A percentile compares a stretch with the other conserved stretches of the same genome.
Evolutionary conservation across 2,329 filamentous ascomycete genomes (phyloP).

Genomic region (Botryotinia calthae): DNA sequence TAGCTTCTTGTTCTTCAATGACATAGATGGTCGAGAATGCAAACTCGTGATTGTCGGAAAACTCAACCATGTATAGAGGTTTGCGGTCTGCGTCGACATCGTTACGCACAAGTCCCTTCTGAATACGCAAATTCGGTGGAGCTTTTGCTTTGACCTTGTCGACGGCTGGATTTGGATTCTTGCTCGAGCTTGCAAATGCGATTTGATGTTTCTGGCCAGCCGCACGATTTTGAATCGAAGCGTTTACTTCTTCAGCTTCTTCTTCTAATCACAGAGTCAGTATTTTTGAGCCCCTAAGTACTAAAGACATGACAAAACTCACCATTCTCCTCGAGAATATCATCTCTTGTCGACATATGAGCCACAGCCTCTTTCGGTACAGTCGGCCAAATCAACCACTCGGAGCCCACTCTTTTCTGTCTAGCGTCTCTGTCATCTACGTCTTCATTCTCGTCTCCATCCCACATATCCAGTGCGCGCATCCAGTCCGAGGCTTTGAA

Average conservation of each 20-base stretch:
- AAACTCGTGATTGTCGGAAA: not conserved
- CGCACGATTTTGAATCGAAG: not conserved
- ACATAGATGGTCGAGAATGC: not conserved
- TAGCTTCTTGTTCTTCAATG: not conserved
- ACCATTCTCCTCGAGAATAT: not conserved
- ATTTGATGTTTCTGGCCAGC: not conserved
- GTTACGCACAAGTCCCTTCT: not conserved
- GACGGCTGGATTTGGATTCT: not conserved
- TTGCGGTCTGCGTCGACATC: not conserved
- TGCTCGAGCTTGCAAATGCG: not conserved
- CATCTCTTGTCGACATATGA: not conserved
- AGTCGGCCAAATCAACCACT: constrained; percentile 9
- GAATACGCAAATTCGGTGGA: accelerated
- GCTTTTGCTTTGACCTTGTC: not conserved
- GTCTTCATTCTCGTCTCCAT: not conserved
- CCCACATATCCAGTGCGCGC: not conserved
- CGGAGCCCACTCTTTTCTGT: not conserved
- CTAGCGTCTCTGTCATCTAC: not conserved
- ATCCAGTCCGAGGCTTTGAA: not conserved
- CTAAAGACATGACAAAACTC: not conserved
- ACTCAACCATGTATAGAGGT: not conserved
- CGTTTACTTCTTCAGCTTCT: not conserved
- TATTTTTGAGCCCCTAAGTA: not conserved
- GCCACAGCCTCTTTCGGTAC: not conserved
- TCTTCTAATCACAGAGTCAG: not conserved